A percentile compares a stretch with the other conserved stretches of the same genome.
Conservation (phyloP, 1,284 basidiomycete species). For the Inonotus obliquus region DNA sequence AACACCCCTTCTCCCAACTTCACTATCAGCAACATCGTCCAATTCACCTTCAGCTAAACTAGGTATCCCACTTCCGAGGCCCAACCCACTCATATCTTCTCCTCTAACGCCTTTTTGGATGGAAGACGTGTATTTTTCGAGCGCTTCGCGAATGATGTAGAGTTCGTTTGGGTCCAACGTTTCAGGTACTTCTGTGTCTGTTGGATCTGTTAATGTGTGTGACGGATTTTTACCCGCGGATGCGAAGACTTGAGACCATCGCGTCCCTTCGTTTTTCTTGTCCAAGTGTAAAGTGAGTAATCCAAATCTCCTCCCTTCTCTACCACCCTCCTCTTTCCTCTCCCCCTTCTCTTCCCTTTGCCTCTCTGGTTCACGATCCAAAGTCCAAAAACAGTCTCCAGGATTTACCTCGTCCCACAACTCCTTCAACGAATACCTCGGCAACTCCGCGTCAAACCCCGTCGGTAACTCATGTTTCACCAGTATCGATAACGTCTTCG, state of each 20-base stretch:
- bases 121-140: constrained; percentile 80
- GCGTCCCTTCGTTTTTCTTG: constrained; percentile 73
- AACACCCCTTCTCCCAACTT: constrained; percentile 55
- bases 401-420: constrained; percentile 77
- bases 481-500: constrained; percentile 60
- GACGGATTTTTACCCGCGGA: constrained; percentile 32
- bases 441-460: constrained; percentile 35
- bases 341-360: constrained; percentile 19
- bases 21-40: constrained; percentile 77
- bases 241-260: constrained; percentile 83
- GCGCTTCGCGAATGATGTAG: constrained; percentile 67
- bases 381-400: constrained; percentile 82
- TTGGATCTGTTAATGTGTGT: constrained; percentile 28
- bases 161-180: constrained; percentile 85
- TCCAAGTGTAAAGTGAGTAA: constrained; percentile 80
- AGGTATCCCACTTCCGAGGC: constrained; percentile 61
- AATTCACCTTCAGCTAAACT: constrained; percentile 78
- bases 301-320: constrained; percentile 36
- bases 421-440: constrained; percentile 55
- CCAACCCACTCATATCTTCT: constrained; percentile 51
- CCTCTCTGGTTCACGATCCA: constrained; percentile 68
- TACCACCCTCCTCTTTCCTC: too few relatives aligned
- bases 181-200: constrained; percentile 78
- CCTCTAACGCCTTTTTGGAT: constrained; percentile 46
- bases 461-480: constrained; percentile 40